A percentile compares a stretch with the other conserved stretches of the same genome.
phyloP scores from a whole-genome alignment of 106 monocot species.

The Vanilla planifolia region DNA sequence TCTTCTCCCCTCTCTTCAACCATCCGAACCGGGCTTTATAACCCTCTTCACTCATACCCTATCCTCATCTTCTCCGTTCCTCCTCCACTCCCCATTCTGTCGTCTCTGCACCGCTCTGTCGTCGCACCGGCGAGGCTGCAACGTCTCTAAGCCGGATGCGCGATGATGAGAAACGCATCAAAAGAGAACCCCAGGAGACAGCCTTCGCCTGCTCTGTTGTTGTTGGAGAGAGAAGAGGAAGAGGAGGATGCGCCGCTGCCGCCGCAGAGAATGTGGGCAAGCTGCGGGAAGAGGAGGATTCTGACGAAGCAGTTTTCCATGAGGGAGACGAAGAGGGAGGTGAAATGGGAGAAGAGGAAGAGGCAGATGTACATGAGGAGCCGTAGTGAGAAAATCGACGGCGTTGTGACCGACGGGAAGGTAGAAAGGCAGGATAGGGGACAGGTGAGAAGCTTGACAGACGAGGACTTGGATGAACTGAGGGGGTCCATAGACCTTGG shows the following conservation, averaged over 20 bases:
- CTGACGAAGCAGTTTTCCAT: conserved; percentile 65
- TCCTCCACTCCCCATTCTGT: too few species aligned
- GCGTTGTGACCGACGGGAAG: neutral
- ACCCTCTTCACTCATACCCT: neutral
- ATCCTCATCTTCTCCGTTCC: neutral
- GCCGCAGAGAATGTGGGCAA: neutral
- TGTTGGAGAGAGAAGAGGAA: conserved; percentile 7
- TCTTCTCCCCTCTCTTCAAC: neutral
- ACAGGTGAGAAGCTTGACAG: conserved; percentile 47
- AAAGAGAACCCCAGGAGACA: neutral
- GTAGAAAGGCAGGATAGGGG: neutral
- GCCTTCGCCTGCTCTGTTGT: neutral
- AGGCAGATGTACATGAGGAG: conserved; percentile 24
- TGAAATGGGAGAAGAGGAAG: conserved; percentile 59
- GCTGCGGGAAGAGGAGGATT: conserved; percentile 14
- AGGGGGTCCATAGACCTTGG: conserved; percentile 73
- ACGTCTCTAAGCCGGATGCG: neutral
- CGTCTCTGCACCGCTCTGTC: too few species aligned
- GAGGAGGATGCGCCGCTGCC: conserved; percentile 3
- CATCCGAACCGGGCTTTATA: neutral
- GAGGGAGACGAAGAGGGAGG: conserved; percentile 68
- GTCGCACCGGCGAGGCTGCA: too few species aligned
- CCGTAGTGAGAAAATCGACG: neutral
- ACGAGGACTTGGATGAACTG: conserved; percentile 82
- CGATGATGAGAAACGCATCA: neutral